Evolutionary conservation across 2,329 filamentous ascomycete genomes (phyloP).

Genomic region (Triangularia verruculosa): DNA sequence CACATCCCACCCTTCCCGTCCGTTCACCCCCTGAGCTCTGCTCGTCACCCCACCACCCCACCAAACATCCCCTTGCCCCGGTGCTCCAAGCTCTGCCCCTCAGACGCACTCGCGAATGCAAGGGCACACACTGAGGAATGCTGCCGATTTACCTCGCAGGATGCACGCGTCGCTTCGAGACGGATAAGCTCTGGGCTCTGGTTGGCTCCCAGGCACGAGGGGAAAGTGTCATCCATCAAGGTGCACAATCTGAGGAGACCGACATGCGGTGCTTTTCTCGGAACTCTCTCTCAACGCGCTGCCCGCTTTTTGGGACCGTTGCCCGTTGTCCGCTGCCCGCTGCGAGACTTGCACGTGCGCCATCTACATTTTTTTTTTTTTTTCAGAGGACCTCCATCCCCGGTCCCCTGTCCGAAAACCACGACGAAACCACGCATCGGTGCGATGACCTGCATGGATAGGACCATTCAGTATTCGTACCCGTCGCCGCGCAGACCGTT

Average conservation of each 20-base stretch:
- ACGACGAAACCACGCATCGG: not conserved
- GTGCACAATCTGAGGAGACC: not conserved
- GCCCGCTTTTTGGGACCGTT: not conserved
- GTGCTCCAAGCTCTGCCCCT: conserved; percentile 12
- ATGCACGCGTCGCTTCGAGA: conserved; percentile 27
- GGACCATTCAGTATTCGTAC: conserved; percentile 17
- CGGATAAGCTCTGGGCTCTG: not conserved
- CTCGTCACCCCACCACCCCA: conserved; percentile 22
- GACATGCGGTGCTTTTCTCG: not conserved
- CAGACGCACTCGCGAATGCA: conserved; percentile 25
- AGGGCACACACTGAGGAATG: conserved; percentile 16
- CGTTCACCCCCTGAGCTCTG: conserved; percentile 3
- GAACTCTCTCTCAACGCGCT: not conserved
- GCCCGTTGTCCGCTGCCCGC: not conserved
- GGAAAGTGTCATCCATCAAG: conserved; percentile 9
- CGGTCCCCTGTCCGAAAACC: not conserved
- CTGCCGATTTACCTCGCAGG: conserved; percentile 30
- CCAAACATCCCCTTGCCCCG: conserved; percentile 10
- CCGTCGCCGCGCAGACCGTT: conserved; percentile 18
- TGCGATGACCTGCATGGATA: conserved; percentile 1
- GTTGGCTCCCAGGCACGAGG: not conserved
- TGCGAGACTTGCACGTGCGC: no score
- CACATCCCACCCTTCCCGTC: conserved; percentile 8
- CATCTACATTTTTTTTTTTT: no score
- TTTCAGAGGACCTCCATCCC: not conserved